These are phyloP conservation scores for Podospora didyma DNA, from an alignment of 495 filamentous ascomycete species.

Conservation along the genomic window DNA sequence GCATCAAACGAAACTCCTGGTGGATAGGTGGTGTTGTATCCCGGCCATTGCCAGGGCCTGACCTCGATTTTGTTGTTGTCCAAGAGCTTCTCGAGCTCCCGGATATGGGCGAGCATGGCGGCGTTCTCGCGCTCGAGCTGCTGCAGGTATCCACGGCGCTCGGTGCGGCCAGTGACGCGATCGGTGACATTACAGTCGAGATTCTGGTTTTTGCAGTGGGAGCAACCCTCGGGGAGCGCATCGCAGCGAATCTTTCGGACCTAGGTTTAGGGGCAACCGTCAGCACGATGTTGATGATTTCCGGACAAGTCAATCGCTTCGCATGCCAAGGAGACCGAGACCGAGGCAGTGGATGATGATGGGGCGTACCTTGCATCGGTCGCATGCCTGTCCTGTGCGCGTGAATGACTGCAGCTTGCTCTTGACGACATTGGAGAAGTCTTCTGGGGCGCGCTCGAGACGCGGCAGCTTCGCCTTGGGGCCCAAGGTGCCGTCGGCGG, in stretches of 20 bases:
- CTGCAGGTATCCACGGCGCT: slow-evolving; percentile 70
- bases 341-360: slow-evolving; percentile 1
- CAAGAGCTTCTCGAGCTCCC: slow-evolving; percentile 47
- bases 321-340: too few relatives aligned
- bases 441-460: slow-evolving; percentile 48
- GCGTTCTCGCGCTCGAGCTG: slow-evolving; percentile 56
- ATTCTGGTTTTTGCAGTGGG: slow-evolving; percentile 66
- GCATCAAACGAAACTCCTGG: slow-evolving; percentile 25
- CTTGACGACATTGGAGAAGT: slow-evolving; percentile 66
- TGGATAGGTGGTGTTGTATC: slow-evolving; percentile 27
- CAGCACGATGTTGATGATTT: background rate
- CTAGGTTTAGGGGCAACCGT: slow-evolving; percentile 35
- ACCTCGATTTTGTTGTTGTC: slow-evolving; percentile 35
- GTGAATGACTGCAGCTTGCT: slow-evolving; percentile 59
- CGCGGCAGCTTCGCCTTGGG: slow-evolving; percentile 45
- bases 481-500: slow-evolving; percentile 17
- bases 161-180: slow-evolving; percentile 77
- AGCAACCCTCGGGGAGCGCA: slow-evolving; percentile 65
- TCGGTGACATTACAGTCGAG: slow-evolving; percentile 79
- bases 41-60: slow-evolving; percentile 30
- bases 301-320: too few relatives aligned
- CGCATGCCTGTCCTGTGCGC: slow-evolving; percentile 83
- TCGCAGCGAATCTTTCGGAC: slow-evolving; percentile 84
- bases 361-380: slow-evolving; percentile 79
- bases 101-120: slow-evolving; percentile 47